These are phyloP conservation scores for Cordia subcordata DNA, from an alignment of 257 asterid genomes.

Conservation along the genomic window DNA sequence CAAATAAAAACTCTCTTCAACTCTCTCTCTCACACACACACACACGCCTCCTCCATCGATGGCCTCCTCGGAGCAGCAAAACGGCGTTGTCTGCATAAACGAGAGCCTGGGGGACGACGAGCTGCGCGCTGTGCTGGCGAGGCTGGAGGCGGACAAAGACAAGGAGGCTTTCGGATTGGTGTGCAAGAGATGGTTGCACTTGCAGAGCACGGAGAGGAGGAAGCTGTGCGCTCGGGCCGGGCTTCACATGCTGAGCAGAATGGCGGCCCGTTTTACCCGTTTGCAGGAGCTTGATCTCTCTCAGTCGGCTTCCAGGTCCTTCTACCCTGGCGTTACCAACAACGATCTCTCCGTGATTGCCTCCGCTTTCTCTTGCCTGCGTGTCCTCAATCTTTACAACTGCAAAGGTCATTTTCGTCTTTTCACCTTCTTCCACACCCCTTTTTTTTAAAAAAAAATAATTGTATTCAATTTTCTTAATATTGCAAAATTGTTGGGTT, in stretches of 20 bases:
- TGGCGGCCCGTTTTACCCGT: conserved; percentile 75
- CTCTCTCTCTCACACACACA: too few relatives aligned
- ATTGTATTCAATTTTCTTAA: too few relatives aligned
- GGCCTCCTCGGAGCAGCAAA: not conserved
- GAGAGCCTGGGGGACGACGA: conserved; percentile 74
- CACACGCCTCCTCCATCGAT: too few relatives aligned
- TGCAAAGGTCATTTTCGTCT: conserved; percentile 55
- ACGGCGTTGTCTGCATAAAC: conserved; percentile 43
- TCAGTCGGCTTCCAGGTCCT: conserved; percentile 80
- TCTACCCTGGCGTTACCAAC: conserved; percentile 89
- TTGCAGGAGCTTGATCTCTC: conserved; percentile 76
- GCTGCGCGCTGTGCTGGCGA: conserved; percentile 58
- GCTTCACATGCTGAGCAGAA: conserved; percentile 76
- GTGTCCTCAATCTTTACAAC: conserved; percentile 48
- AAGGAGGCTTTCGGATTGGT: conserved; percentile 79
- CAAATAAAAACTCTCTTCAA: not conserved
- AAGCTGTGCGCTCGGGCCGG: conserved; percentile 86
- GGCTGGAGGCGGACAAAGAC: conserved; percentile 51
- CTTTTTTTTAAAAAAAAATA: too few relatives aligned
- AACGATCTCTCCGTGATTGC: conserved; percentile 79
- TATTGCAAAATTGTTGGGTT: too few relatives aligned
- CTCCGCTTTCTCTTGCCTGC: conserved; percentile 51
- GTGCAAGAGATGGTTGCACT: conserved; percentile 86
- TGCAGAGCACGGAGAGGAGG: conserved; percentile 78
- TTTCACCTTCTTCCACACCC: not conserved